Base-by-base conservation (phyloP, 140 eudicot species). In the Stevia rebaudiana region DNA sequence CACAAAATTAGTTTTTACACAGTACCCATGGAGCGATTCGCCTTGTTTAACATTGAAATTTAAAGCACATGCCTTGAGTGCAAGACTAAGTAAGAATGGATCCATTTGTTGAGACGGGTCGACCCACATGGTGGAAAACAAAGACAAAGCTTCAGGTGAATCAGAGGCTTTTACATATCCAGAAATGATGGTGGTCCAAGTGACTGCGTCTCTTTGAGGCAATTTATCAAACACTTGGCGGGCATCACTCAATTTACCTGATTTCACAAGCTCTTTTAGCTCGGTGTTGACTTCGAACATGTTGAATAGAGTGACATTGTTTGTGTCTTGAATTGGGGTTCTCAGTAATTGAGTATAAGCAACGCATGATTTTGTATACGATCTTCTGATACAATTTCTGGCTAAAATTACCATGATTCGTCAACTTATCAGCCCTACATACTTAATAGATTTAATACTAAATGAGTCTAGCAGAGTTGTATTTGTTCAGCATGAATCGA, bases 171-270 rank as follows among this genome's bases (percentile, higher is more conserved):
- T 78, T 2, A 92, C 85, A 23, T 87, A 92, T 43, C 89, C 98
- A 4, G 96, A 77, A 18, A 92, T 83, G 18, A 92, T 24, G 40
- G 79, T 88, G 8, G 92, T 83, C 98, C 96, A 92, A 8, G 98
- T 65, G 43, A 92, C 61, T 67, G 62, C 92, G 72, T 92, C 95
- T 83, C 89, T 79, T 2, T 77, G 85, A 58, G 92, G 82, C 84
- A 88, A 72, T 76, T 58, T 68, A 53, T 87, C 95, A 50, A 92
- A 92, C 92, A 85, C 19, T 8, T 81, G 76, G 69, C 88, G 96
- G 3, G 98, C 98, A 28, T 70, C 74, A 12, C 41, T 62, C 41
- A 92, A 44, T 21, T 51, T 61, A 3, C 96, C 96, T 8, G 43
- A 18, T 77, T 79, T 77, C 11, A 85, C 86, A 0, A 88, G 72